Evolutionary conservation across 2,329 filamentous ascomycete genomes (phyloP).

Genomic region (Cercospora canescens): DNA sequence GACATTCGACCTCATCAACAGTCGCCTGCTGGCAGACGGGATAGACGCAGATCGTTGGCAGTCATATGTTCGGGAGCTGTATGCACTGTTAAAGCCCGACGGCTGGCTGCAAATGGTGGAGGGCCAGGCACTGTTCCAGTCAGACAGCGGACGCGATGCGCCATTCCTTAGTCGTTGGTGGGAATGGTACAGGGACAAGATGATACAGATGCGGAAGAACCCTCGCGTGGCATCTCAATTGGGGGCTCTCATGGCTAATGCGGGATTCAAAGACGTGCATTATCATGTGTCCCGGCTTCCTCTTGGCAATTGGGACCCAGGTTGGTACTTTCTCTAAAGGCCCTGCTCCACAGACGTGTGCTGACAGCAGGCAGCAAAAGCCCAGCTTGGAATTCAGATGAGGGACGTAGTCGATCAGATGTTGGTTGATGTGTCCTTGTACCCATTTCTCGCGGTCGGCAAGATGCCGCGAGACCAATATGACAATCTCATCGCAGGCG

Average conservation of each 20-base stretch:
- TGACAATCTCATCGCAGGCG: slow-evolving; percentile 20
- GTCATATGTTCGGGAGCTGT: slow-evolving; percentile 74
- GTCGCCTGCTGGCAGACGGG: slow-evolving; percentile 68
- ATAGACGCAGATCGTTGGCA: slow-evolving; percentile 73
- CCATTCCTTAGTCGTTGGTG: slow-evolving; percentile 29
- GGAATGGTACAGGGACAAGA: slow-evolving; percentile 22
- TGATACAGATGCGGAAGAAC: slow-evolving; percentile 26
- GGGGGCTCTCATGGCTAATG: slow-evolving; percentile 19
- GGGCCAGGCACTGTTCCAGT: slow-evolving; percentile 81
- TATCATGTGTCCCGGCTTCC: slow-evolving; percentile 6
- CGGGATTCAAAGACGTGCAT: slow-evolving; percentile 22
- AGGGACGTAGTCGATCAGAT: slow-evolving; percentile 17
- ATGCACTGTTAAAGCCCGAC: slow-evolving; percentile 67
- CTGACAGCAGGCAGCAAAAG: slow-evolving; percentile 1
- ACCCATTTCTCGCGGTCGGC: slow-evolving; percentile 17
- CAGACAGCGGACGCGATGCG: slow-evolving; percentile 55
- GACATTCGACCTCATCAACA: slow-evolving; percentile 82
- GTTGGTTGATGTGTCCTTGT: slow-evolving; percentile 22
- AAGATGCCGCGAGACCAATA: slow-evolving; percentile 18
- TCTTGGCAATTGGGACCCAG: slow-evolving; percentile 10
- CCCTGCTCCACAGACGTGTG: neutral
- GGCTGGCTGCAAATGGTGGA: slow-evolving; percentile 92
- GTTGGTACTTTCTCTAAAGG: neutral
- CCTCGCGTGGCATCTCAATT: slow-evolving; percentile 24
- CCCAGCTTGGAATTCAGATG: slow-evolving; percentile 6